Percentiles rank a stretch among this genome's conserved stretches.
Evolutionary conservation across 192 early-diverging fungal species (phyloP).

Genomic region (Coemansia sp.): DNA sequence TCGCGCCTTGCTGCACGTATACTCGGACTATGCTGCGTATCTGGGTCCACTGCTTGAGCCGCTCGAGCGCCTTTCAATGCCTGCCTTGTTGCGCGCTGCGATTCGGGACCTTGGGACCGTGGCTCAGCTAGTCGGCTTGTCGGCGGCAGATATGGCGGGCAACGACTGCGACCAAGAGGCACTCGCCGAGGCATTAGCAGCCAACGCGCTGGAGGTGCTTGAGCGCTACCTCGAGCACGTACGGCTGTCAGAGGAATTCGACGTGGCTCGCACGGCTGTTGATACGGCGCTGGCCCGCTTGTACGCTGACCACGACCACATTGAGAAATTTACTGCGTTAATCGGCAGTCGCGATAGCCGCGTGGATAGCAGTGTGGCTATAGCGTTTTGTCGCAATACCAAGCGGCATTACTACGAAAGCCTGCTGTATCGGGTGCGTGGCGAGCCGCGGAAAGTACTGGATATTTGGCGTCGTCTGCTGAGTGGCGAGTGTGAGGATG

Average conservation of each 20-base stretch:
- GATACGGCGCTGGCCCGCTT: slow-evolving; percentile 44
- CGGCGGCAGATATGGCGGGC: slow-evolving; percentile 23
- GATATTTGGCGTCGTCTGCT: slow-evolving; percentile 42
- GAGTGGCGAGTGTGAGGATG: slow-evolving; percentile 19
- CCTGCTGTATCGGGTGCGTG: slow-evolving; percentile 33
- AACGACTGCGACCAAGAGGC: slow-evolving; percentile 10
- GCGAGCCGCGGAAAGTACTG: slow-evolving; percentile 18
- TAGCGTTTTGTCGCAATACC: slow-evolving; percentile 22
- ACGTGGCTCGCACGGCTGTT: slow-evolving; percentile 10
- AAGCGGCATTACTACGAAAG: slow-evolving; percentile 41
- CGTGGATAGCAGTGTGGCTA: slow-evolving; percentile 28
- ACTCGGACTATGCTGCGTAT: slow-evolving; percentile 28
- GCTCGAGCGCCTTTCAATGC: slow-evolving; percentile 40
- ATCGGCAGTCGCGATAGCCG: slow-evolving; percentile 9
- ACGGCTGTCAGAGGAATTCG: neutral
- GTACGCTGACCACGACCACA: slow-evolving; percentile 25
- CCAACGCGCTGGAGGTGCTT: slow-evolving; percentile 35
- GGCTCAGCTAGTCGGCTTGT: slow-evolving; percentile 8
- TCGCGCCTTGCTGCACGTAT: slow-evolving; percentile 42
- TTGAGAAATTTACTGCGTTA: slow-evolving; percentile 24
- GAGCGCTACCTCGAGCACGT: slow-evolving; percentile 43
- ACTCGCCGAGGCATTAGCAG: slow-evolving; percentile 19
- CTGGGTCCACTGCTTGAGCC: slow-evolving; percentile 38
- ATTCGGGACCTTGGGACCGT: slow-evolving; percentile 35
- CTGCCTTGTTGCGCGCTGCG: slow-evolving; percentile 20